Base-by-base conservation (phyloP, 2,329 filamentous ascomycete species). In the Talaromyces rugulosus region DNA sequence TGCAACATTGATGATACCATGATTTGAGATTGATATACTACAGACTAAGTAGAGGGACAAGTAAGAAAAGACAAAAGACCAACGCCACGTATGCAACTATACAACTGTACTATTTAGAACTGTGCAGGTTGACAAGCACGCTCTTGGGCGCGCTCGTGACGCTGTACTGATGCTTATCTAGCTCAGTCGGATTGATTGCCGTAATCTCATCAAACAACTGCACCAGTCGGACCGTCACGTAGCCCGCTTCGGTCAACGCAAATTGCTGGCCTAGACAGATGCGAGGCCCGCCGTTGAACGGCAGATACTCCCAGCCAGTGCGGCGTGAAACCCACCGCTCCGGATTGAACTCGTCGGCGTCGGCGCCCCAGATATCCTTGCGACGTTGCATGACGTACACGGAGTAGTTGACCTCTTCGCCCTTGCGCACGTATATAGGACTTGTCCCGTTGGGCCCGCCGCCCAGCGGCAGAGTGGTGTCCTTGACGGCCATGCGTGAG, bases 311-410 rank as follows among this genome's bases (percentile, higher is more conserved):
- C 81, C 81, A 84, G 9, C 68, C 67, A 14, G 12, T 12, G 4
- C 18, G 1, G 80, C 81, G 82, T 0, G 31, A 27, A 4, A 18
- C n/a, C 81, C 82, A 83, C 36, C 82, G 67, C 58, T 83, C 81
- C 0, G 82, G 82, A 5, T 75, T 76, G 62, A 82, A 84, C 6
- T 67, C 62, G 0, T 79, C 72, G 0, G 79, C 79, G 50, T 83
- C 81, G 0, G 69, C 58, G 3, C 80, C 80, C 70, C 75, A 83
- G 63, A 79, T 69, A 36, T 83, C 81, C 51, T 72, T 73, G 18
- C 89, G 85, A 1, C 90, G 86, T 70, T 95, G 90, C 88, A 94
- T 90, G 7, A 85, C 76, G 58, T 91, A 82, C 0, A 88, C 82
- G 54, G 82, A 87, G 80, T 92, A 95, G 53, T 76, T 80, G 64